Evolutionary conservation across 306 rosid genomes (phyloP).

Genomic region (Aeschynomene evenia): DNA sequence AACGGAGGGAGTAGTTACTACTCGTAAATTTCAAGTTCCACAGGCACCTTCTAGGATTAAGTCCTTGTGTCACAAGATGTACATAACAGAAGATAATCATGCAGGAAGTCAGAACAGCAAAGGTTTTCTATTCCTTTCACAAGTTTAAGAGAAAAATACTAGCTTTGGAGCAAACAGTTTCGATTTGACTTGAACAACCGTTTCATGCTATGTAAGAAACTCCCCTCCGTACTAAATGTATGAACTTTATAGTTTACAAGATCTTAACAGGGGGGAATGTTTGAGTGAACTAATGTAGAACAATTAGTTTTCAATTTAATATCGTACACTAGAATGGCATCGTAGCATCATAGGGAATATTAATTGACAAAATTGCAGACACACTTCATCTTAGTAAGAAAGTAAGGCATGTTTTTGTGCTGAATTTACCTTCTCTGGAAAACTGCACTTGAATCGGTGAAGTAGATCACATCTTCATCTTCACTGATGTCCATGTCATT

Average conservation of each 20-base stretch:
- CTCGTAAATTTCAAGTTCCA: neutral
- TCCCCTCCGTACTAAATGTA: neutral
- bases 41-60: neutral
- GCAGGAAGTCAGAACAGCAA: slow-evolving; percentile 3
- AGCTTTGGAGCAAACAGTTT: slow-evolving; percentile 1
- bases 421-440: slow-evolving; percentile 75
- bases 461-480: slow-evolving; percentile 62
- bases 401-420: neutral
- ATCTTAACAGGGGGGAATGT: neutral
- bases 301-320: slow-evolving; percentile 5
- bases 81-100: neutral
- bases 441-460: slow-evolving; percentile 68
- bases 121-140: neutral
- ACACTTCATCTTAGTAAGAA: neutral
- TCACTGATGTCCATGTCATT: slow-evolving; percentile 84
- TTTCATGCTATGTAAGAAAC: neutral
- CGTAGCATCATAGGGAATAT: neutral
- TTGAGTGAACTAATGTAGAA: slow-evolving; percentile 3
- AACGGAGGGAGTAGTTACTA: no score
- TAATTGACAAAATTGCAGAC: slow-evolving; percentile 13
- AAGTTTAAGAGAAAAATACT: neutral
- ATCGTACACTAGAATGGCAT: neutral
- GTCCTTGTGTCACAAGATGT: neutral
- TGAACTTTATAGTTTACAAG: neutral
- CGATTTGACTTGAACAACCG: slow-evolving; percentile 5